Conservation (phyloP, 768 basidiomycete species). For the Amanita exitialis region DNA sequence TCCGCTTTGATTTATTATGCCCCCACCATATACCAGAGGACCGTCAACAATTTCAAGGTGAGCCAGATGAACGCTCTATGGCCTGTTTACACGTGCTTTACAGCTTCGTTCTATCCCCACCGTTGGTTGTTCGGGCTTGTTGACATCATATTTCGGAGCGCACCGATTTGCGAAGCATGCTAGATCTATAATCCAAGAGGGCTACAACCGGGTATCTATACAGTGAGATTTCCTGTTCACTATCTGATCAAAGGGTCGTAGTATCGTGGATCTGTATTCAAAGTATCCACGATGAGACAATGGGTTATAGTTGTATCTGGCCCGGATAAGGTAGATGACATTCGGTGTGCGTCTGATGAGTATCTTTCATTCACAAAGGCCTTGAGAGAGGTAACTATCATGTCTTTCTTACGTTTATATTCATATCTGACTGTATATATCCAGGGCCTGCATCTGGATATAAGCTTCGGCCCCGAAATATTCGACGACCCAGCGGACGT, state of each 20-base stretch:
- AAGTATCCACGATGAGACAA: constrained; percentile 28
- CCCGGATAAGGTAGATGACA: constrained; percentile 28
- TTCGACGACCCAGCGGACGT: constrained; percentile 8
- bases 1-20: background rate
- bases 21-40: background rate
- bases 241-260: background rate
- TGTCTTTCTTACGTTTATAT: background rate
- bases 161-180: constrained; percentile 15
- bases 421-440: background rate
- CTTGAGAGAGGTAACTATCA: constrained; percentile 13
- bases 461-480: constrained; percentile 21
- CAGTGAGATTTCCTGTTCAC: background rate
- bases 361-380: constrained; percentile 31
- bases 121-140: background rate
- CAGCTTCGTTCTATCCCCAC: constrained; percentile 1
- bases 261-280: constrained; percentile 25
- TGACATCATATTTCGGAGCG: constrained; percentile 18
- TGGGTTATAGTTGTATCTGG: constrained; percentile 38
- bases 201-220: constrained; percentile 18
- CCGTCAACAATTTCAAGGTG: background rate
- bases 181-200: constrained; percentile 19
- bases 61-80: background rate
- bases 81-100: background rate
- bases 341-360: constrained; percentile 34
- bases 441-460: constrained; percentile 22